Conservation (phyloP, 352 stramenopile genomes). For the Elongisporangium senticosum region DNA sequence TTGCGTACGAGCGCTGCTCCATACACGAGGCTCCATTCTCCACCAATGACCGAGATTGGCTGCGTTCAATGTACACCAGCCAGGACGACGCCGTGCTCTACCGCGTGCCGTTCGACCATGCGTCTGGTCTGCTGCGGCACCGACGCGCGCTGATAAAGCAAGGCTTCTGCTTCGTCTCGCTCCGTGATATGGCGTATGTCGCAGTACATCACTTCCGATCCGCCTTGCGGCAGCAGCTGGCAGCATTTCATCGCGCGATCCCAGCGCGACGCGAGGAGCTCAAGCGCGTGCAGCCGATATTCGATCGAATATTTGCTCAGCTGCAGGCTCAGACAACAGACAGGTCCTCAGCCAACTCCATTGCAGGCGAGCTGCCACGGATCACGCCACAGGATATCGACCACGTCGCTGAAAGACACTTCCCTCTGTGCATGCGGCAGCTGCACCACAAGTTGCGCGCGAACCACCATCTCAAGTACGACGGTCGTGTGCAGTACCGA, state of each 20-base stretch:
- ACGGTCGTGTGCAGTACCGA: constrained; percentile 77
- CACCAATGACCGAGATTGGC: not conserved
- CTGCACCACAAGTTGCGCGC: constrained; percentile 65
- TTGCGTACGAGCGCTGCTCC: constrained; percentile 23
- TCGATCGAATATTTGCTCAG: constrained; percentile 30
- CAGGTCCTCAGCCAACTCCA: not conserved
- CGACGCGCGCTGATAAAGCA: constrained; percentile 37
- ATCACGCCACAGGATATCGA: constrained; percentile 84
- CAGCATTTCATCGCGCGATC: constrained; percentile 35
- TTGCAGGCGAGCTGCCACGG: not conserved
- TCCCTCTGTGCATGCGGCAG: constrained; percentile 79
- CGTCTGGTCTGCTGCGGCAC: constrained; percentile 24
- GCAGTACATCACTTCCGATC: constrained; percentile 33
- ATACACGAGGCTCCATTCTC: constrained; percentile 5
- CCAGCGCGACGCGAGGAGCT: constrained; percentile 23
- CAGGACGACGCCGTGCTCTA: constrained; percentile 17
- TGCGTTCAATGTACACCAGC: constrained; percentile 1
- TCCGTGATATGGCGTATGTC: constrained; percentile 26
- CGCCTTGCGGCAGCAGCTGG: constrained; percentile 27
- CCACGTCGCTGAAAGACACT: constrained; percentile 34
- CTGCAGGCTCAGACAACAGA: constrained; percentile 18
- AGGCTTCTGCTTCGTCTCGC: constrained; percentile 43
- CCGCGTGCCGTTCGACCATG: constrained; percentile 47
- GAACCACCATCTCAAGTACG: constrained; percentile 84
- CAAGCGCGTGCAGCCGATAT: constrained; percentile 27